Conservation (phyloP, 1,284 basidiomycete species). For the Puccinia coronata region DNA sequence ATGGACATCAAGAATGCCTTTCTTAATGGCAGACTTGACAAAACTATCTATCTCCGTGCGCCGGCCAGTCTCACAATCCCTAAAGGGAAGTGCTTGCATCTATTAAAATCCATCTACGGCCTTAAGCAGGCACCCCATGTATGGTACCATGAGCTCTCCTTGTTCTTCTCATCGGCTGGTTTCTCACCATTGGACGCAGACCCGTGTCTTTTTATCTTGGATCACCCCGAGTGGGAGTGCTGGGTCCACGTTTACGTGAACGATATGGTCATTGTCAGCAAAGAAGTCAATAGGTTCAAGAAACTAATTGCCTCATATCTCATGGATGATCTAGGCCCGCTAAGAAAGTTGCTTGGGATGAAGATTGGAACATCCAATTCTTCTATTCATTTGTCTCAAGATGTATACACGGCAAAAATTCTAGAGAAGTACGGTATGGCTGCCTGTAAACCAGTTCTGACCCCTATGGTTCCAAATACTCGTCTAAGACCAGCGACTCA, state of each 20-base stretch:
- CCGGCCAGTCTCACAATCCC: background rate
- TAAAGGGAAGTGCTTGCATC: background rate
- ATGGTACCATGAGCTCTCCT: background rate
- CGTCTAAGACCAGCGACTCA: no score
- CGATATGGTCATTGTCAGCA: background rate
- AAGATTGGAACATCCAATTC: background rate
- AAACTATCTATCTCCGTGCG: background rate
- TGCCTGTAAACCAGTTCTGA: no score
- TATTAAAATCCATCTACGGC: background rate
- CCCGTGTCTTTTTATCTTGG: background rate
- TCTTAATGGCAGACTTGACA: background rate
- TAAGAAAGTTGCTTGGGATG: no score
- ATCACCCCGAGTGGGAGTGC: background rate
- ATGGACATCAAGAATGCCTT: no score
- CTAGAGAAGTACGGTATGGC: no score
- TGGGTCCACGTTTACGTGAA: background rate
- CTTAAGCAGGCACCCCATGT: background rate
- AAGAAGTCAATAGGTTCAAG: background rate
- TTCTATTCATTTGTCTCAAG: no score
- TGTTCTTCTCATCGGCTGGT: background rate
- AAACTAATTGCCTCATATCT: background rate
- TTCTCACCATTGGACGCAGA: background rate
- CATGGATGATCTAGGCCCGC: no score
- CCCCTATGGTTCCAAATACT: no score
- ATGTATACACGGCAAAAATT: no score